Percentiles rank a stretch among this genome's conserved stretches.
Evolutionary conservation across 2,329 filamentous ascomycete species (phyloP).

Genomic region (Monilinia vaccinii-corymbosi): DNA sequence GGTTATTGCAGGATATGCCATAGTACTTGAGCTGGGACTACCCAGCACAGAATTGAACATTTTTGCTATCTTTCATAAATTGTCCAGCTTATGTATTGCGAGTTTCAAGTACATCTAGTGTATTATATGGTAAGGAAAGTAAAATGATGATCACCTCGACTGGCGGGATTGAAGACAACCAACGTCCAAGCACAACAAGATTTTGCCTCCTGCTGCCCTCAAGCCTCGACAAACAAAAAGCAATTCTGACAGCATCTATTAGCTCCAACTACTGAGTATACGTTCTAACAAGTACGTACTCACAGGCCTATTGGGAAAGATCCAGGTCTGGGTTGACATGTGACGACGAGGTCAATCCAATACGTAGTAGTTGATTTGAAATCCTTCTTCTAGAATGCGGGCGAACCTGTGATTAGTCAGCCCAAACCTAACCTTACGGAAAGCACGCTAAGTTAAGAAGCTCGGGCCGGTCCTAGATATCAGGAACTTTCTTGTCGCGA

Average conservation of each 20-base stretch:
- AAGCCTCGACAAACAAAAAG: neutral
- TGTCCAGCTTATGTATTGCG: neutral
- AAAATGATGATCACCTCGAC: neutral
- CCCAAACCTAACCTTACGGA: neutral
- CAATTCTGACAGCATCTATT: neutral
- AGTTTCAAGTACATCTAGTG: neutral
- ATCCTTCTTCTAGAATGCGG: neutral
- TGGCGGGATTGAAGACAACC: neutral
- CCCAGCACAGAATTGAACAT: neutral
- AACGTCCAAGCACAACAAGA: neutral
- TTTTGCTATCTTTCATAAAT: neutral
- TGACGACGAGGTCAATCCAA: neutral
- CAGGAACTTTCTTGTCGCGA: constrained; percentile 4
- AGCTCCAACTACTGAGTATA: neutral
- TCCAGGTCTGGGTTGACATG: neutral
- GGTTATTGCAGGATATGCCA: neutral
- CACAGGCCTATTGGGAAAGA: neutral
- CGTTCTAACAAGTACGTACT: neutral
- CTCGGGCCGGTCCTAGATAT: constrained; percentile 3
- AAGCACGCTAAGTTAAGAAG: constrained; percentile 1
- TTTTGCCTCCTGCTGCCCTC: neutral
- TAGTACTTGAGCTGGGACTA: neutral
- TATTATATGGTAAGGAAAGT: neutral
- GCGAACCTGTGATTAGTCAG: neutral
- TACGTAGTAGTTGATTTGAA: neutral